Evolutionary conservation across 2,329 filamentous ascomycete genomes (phyloP).

Genomic region (Trichophyton verrucosum): DNA sequence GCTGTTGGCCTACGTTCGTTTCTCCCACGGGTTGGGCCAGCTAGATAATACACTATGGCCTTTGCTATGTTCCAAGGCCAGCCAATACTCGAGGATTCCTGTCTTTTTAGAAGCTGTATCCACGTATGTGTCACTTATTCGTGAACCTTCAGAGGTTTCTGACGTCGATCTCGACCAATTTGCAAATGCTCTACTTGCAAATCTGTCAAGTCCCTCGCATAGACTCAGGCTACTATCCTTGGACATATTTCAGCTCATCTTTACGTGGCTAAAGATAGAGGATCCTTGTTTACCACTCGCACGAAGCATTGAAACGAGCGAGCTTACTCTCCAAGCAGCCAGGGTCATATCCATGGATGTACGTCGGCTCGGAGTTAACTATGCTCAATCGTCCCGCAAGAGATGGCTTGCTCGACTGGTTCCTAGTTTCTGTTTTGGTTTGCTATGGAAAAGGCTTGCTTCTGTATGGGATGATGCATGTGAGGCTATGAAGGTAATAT

Average conservation of each 20-base stretch:
- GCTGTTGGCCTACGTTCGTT: conserved; percentile 58
- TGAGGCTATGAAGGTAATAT: conserved; percentile 61
- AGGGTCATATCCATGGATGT: conserved; percentile 74
- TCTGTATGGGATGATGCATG: conserved; percentile 80
- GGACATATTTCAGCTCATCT: conserved; percentile 54
- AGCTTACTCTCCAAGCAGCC: conserved; percentile 61
- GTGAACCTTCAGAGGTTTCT: conserved; percentile 25
- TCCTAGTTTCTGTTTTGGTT: conserved; percentile 73
- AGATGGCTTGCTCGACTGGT: conserved; percentile 60
- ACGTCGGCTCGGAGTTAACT: conserved; percentile 58
- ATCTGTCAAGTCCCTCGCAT: conserved; percentile 64
- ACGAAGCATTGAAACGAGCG: conserved; percentile 66
- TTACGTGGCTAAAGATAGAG: conserved; percentile 37
- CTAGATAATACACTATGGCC: conserved; percentile 52
- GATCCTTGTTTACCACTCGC: conserved; percentile 44
- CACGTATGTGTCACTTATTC: conserved; percentile 33
- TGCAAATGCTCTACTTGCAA: conserved; percentile 53
- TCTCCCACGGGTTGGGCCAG: conserved; percentile 47
- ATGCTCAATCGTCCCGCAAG: conserved; percentile 46
- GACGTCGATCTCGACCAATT: conserved; percentile 50
- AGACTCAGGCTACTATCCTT: conserved; percentile 61
- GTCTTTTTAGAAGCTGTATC: conserved; percentile 55
- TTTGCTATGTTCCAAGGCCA: conserved; percentile 52
- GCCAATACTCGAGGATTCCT: conserved; percentile 51
- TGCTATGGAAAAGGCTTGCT: conserved; percentile 72